phyloP scores from a whole-genome alignment of 805 yeast genomes.

The Myxozyma neotropica region DNA sequence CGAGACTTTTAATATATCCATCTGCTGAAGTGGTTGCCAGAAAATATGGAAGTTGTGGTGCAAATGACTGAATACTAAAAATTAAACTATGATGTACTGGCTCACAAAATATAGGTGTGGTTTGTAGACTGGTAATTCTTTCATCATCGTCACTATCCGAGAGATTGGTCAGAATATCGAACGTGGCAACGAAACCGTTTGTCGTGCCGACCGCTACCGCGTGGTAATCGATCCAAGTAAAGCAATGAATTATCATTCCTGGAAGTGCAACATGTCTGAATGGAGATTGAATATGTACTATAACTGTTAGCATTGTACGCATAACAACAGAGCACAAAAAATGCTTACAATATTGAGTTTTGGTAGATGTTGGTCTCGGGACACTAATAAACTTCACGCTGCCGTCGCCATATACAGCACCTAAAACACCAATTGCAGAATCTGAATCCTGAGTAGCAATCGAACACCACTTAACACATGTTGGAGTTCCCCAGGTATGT shows the following conservation, averaged over 20 bases:
- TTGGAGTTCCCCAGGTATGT: conserved; percentile 34
- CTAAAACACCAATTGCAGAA: conserved; percentile 9
- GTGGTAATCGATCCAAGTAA: conserved; percentile 23
- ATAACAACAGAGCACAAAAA: neutral
- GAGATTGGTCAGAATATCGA: conserved; percentile 5
- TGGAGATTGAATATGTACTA: conserved; percentile 7
- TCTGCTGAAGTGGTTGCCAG: conserved; percentile 24
- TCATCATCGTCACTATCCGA: neutral
- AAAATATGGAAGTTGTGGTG: conserved; percentile 4
- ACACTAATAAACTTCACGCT: conserved; percentile 22
- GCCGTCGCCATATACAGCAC: conserved; percentile 32
- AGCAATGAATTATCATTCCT: conserved; percentile 18
- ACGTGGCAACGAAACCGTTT: conserved; percentile 28
- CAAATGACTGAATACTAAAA: neutral
- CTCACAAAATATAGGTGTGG: conserved; percentile 15
- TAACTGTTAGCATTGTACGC: neutral
- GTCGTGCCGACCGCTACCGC: conserved; percentile 29
- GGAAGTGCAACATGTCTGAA: conserved; percentile 18
- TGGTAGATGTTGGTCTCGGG: neutral
- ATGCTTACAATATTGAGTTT: neutral
- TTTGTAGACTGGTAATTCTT: neutral
- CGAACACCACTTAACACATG: conserved; percentile 28
- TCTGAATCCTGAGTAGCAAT: neutral
- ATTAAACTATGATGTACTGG: conserved; percentile 19
- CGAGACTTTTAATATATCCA: conserved; percentile 20